Conservation (phyloP, 2,329 filamentous ascomycete species). For the Cladophialophora carrionii region DNA sequence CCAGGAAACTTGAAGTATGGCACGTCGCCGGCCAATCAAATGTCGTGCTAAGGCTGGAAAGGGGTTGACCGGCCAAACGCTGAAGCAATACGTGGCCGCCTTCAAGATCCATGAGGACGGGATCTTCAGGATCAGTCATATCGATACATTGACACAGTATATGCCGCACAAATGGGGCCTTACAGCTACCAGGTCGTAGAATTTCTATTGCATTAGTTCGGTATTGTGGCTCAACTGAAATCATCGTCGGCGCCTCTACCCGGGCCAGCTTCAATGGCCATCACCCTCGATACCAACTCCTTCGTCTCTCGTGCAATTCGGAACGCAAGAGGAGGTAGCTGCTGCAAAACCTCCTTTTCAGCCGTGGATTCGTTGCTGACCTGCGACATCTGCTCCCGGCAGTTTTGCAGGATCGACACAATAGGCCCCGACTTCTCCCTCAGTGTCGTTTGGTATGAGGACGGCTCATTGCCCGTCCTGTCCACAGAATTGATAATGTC, state of each 20-base stretch:
- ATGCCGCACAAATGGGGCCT: neutral
- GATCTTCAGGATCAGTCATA: neutral
- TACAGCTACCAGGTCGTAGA: neutral
- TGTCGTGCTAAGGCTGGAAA: neutral
- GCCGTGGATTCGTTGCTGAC: constrained; percentile 65
- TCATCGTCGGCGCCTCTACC: constrained; percentile 42
- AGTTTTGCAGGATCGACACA: constrained; percentile 58
- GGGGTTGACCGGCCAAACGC: neutral
- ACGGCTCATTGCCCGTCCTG: constrained; percentile 55
- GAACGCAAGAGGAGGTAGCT: constrained; percentile 81
- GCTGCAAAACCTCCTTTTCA: constrained; percentile 64
- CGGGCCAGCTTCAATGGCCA: constrained; percentile 43
- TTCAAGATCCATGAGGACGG: neutral
- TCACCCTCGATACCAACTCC: constrained; percentile 63
- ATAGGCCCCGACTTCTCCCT: constrained; percentile 51
- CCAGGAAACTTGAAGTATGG: neutral
- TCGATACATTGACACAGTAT: neutral
- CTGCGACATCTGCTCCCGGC: constrained; percentile 67
- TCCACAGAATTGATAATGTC: constrained; percentile 71
- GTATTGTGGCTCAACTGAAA: constrained; percentile 33
- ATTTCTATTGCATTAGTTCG: constrained; percentile 4
- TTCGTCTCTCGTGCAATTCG: constrained; percentile 82
- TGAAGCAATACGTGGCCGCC: neutral
- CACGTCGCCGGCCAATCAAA: neutral
- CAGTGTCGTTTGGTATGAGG: constrained; percentile 47